Evolutionary conservation across 352 stramenopile species (phyloP).

Genomic region (Globisporangium spinosum): DNA sequence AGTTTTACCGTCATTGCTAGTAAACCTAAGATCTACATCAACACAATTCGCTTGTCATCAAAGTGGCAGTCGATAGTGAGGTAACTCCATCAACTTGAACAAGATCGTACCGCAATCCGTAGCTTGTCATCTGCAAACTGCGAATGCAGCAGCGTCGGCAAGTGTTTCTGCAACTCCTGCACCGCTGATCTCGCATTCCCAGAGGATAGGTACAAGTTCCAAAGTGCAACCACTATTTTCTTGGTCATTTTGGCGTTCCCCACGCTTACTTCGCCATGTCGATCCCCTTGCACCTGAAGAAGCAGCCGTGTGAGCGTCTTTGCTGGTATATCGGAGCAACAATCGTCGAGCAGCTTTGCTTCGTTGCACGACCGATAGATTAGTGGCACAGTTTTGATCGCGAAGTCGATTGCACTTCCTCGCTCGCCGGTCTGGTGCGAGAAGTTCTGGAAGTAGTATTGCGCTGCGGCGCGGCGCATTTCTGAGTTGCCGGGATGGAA

Average conservation of each 20-base stretch:
- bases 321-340: neutral
- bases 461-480: neutral
- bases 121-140: conserved; percentile 18
- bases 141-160: conserved; percentile 16
- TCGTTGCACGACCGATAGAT: conserved; percentile 6
- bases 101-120: conserved; percentile 18
- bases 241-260: neutral
- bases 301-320: neutral
- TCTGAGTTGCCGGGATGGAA: conserved; percentile 1
- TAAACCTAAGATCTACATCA: conserved; percentile 1
- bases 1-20: neutral
- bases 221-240: neutral
- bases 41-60: neutral
- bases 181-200: neutral
- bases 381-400: neutral
- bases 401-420: neutral
- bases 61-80: neutral
- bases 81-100: neutral
- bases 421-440: neutral
- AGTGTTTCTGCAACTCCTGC: conserved; percentile 1
- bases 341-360: neutral
- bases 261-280: neutral
- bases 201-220: neutral
- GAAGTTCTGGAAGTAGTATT: conserved; percentile 5
- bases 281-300: neutral